Percentiles rank a stretch among this genome's conserved stretches.
phyloP scores from a whole-genome alignment of 2,329 filamentous ascomycete genomes.

The Colletotrichum shisoi region DNA sequence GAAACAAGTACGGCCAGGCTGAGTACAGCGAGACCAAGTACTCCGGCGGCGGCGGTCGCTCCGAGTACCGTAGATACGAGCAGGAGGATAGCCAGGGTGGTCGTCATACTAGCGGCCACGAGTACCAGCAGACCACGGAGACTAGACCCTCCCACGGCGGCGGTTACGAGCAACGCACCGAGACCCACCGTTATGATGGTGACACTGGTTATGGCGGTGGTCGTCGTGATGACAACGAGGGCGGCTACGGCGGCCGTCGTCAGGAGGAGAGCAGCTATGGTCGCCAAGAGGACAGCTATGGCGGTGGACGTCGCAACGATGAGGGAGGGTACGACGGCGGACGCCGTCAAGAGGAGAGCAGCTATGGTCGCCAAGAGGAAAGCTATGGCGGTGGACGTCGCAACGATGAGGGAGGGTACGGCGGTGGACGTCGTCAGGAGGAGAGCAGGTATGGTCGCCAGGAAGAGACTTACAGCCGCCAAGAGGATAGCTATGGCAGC shows the following conservation, averaged over 20 bases:
- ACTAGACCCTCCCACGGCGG: constrained; percentile 60
- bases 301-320: constrained; percentile 41
- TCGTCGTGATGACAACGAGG: constrained; percentile 40
- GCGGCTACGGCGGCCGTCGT: constrained; percentile 41
- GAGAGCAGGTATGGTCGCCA: constrained; percentile 40
- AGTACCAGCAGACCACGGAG: constrained; percentile 67
- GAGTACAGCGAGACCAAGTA: constrained; percentile 67
- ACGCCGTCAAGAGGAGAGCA: constrained; percentile 41
- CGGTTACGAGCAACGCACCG: constrained; percentile 66
- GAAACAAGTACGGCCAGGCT: constrained; percentile 67
- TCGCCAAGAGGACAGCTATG: constrained; percentile 35
- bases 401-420: constrained; percentile 38
- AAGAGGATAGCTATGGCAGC: constrained; percentile 39
- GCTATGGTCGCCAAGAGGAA: constrained; percentile 41
- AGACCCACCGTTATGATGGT: constrained; percentile 58
- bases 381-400: constrained; percentile 40
- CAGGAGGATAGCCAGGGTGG: constrained; percentile 57
- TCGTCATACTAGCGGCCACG: constrained; percentile 57
- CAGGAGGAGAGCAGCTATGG: constrained; percentile 40
- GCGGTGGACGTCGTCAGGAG: constrained; percentile 43
- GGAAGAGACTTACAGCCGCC: constrained; percentile 34
- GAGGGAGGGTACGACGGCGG: constrained; percentile 41
- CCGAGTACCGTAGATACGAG: constrained; percentile 70
- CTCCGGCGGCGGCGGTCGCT: constrained; percentile 63
- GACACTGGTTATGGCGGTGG: constrained; percentile 44